These are phyloP conservation scores for Trypanosoma scelopori DNA, from an alignment of 208 protist species.

Conservation along the genomic window DNA sequence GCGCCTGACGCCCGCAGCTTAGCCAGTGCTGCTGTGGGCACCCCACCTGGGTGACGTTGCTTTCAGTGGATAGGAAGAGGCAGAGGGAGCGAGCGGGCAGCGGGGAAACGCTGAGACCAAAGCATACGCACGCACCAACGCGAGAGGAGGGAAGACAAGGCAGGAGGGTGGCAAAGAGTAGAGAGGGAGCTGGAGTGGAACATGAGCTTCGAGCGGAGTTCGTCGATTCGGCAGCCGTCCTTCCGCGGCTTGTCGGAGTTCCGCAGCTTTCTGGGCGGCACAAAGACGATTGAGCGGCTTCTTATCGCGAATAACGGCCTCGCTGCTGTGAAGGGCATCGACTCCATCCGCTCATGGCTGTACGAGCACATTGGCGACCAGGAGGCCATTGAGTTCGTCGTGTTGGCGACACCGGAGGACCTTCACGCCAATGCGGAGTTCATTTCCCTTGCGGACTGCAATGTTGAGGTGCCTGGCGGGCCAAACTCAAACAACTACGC, in stretches of 20 bases:
- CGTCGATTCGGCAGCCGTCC: neutral
- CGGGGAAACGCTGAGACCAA: neutral
- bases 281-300: slow-evolving; percentile 76
- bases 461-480: slow-evolving; percentile 95
- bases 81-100: no score
- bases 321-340: slow-evolving; percentile 97
- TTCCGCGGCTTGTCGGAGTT: slow-evolving; percentile 56
- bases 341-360: slow-evolving; percentile 96
- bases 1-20: no score
- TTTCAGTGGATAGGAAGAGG: no score
- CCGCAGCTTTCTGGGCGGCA: slow-evolving; percentile 56
- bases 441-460: slow-evolving; percentile 96
- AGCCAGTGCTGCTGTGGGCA: no score
- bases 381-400: slow-evolving; percentile 94
- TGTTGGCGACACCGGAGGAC: slow-evolving; percentile 98
- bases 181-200: neutral
- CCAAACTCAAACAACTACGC: slow-evolving; percentile 98
- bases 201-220: neutral
- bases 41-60: no score
- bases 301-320: slow-evolving; percentile 99
- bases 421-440: slow-evolving; percentile 98
- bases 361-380: slow-evolving; percentile 96
- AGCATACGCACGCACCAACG: neutral
- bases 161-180: neutral
- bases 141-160: neutral